phyloP scores from a whole-genome alignment of 805 yeast species.

The Ascoidea tarda region DNA sequence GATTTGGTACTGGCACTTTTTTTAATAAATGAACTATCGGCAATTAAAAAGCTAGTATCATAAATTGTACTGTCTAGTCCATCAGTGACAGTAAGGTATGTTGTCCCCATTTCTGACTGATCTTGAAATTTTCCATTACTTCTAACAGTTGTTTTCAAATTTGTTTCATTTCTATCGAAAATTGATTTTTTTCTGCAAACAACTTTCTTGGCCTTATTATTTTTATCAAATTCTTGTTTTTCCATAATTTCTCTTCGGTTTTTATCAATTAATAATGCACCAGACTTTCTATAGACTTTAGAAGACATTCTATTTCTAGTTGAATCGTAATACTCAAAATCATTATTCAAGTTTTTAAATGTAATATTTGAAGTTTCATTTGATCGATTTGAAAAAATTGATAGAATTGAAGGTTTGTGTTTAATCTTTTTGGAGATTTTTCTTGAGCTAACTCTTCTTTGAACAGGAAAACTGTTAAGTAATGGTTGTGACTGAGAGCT shows the following conservation, averaged over 20 bases:
- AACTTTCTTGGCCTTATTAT: not conserved
- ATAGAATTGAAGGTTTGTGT: not conserved
- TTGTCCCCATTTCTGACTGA: not conserved
- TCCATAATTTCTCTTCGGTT: not conserved
- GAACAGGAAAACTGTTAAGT: not conserved
- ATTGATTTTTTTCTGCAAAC: not conserved
- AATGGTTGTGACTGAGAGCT: not conserved
- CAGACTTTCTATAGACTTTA: not conserved
- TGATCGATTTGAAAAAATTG: not conserved
- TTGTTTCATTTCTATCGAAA: not conserved
- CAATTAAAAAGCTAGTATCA: not conserved
- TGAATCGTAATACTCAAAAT: not conserved
- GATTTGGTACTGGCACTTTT: not conserved
- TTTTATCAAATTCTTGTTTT: not conserved
- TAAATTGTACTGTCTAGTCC: not conserved
- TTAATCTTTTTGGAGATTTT: not conserved
- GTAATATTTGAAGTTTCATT: not conserved
- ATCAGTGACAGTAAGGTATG: not conserved
- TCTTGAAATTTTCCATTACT: not conserved
- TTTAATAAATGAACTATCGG: not conserved
- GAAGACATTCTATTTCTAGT: not conserved
- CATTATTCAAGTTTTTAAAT: not conserved
- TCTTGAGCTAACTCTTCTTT: not conserved
- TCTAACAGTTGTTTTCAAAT: not conserved
- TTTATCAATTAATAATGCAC: not conserved